These are phyloP conservation scores for Termitomyces heimii DNA, from an alignment of 768 basidiomycete genomes.

Conservation along the genomic window DNA sequence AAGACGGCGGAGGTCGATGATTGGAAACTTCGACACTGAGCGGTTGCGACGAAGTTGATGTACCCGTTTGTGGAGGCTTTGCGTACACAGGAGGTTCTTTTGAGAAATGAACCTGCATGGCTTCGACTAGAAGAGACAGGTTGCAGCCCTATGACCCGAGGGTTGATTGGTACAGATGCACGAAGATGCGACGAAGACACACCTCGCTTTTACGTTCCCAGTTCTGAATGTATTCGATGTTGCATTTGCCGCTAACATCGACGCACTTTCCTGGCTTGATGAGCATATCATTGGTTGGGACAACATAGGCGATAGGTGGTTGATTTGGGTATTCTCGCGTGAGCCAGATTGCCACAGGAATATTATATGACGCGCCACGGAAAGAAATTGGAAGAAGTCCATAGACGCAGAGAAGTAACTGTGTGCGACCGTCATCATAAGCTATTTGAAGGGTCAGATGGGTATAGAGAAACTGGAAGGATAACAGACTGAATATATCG, in stretches of 20 bases:
- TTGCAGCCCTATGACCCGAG: conserved; percentile 56
- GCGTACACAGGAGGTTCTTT: conserved; percentile 86
- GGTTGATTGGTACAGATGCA: conserved; percentile 9
- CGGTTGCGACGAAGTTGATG: conserved; percentile 8
- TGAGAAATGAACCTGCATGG: conserved; percentile 81
- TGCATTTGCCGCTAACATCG: conserved; percentile 76
- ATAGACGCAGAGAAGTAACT: conserved; percentile 85
- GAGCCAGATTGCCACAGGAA: conserved; percentile 88
- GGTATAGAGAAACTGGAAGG: neutral
- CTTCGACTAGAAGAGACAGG: conserved; percentile 66
- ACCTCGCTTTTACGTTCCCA: conserved; percentile 89
- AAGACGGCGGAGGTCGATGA: conserved; percentile 30
- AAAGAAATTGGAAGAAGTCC: conserved; percentile 88
- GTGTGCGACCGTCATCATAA: conserved; percentile 91
- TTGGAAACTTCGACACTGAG: conserved; percentile 12
- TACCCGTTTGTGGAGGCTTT: conserved; percentile 47
- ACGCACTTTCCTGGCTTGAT: conserved; percentile 70
- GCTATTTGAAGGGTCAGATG: conserved; percentile 38
- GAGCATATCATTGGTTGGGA: conserved; percentile 88
- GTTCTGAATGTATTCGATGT: conserved; percentile 59
- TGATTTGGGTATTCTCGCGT: conserved; percentile 75
- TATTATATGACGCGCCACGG: conserved; percentile 78
- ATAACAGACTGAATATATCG: conserved; percentile 66
- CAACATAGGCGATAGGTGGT: conserved; percentile 86
- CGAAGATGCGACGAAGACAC: conserved; percentile 20